phyloP scores from a whole-genome alignment of 1,284 basidiomycete genomes.

The Sphaerobolus stellatus region DNA sequence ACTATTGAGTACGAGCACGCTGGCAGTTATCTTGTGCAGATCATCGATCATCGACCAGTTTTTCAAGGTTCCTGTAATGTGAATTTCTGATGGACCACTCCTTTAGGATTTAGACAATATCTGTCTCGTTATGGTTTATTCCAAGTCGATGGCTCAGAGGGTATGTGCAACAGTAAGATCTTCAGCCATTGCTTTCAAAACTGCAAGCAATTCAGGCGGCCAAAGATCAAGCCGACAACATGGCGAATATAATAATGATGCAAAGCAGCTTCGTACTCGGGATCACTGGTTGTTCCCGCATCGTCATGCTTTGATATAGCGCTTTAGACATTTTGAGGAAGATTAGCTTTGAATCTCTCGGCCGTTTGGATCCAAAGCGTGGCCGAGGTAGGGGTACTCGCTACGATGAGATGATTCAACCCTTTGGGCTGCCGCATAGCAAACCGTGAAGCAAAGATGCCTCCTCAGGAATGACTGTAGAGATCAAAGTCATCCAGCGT shows the following conservation, averaged over 20 bases:
- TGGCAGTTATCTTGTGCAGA: slow-evolving; percentile 43
- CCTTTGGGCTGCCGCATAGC: slow-evolving; percentile 38
- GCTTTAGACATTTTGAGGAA: slow-evolving; percentile 47
- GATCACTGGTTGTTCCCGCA: slow-evolving; percentile 43
- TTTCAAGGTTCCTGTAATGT: slow-evolving; percentile 47
- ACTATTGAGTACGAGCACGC: slow-evolving; percentile 54
- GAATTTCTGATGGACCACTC: slow-evolving; percentile 53
- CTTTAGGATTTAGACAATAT: slow-evolving; percentile 27
- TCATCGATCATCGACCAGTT: slow-evolving; percentile 47
- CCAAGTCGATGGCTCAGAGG: too few relatives aligned
- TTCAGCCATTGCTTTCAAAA: slow-evolving; percentile 18
- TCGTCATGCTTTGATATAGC: slow-evolving; percentile 46
- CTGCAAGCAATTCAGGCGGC: slow-evolving; percentile 34
- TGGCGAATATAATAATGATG: slow-evolving; percentile 43
- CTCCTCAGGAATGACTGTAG: slow-evolving; percentile 53
- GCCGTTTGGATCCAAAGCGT: slow-evolving; percentile 37
- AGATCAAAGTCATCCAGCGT: slow-evolving; percentile 40
- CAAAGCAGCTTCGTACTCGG: slow-evolving; percentile 48
- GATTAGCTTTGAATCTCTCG: slow-evolving; percentile 31
- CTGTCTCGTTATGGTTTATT: too few relatives aligned
- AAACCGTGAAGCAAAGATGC: slow-evolving; percentile 42
- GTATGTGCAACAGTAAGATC: slow-evolving; percentile 56
- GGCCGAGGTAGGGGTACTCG: slow-evolving; percentile 34
- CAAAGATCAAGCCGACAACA: slow-evolving; percentile 47
- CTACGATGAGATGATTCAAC: slow-evolving; percentile 39